phyloP scores from a whole-genome alignment of 352 stramenopile species.

The Globisporangium apiculatum region DNA sequence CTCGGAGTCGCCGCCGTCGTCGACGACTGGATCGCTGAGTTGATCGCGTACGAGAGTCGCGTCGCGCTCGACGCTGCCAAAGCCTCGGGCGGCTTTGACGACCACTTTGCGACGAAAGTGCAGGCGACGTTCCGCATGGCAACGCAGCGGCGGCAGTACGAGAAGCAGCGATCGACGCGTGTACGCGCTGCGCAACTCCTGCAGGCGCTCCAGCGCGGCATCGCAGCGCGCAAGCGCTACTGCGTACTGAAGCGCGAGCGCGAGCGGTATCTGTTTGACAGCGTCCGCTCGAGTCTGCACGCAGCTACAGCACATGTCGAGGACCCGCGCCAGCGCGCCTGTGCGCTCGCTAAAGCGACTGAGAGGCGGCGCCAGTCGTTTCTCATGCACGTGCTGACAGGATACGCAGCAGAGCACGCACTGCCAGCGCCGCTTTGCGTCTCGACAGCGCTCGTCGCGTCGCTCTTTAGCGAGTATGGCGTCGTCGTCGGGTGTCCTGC shows the following conservation, averaged over 20 bases:
- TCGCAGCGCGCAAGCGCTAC: slow-evolving; percentile 45
- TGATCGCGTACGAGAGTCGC: slow-evolving; percentile 50
- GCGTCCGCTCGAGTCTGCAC: slow-evolving; percentile 57
- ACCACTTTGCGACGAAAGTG: slow-evolving; percentile 65
- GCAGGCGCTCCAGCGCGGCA: slow-evolving; percentile 60
- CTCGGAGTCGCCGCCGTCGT: slow-evolving; percentile 43
- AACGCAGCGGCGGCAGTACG: slow-evolving; percentile 47
- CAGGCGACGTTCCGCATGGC: slow-evolving; percentile 71
- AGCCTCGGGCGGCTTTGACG: slow-evolving; percentile 46
- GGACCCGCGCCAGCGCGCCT: slow-evolving; percentile 31
- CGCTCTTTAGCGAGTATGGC: slow-evolving; percentile 49
- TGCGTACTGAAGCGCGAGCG: slow-evolving; percentile 49
- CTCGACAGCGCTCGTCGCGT: slow-evolving; percentile 21
- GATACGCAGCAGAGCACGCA: slow-evolving; percentile 35
- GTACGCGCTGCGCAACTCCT: slow-evolving; percentile 48
- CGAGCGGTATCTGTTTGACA: slow-evolving; percentile 56
- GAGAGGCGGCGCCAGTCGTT: slow-evolving; percentile 46
- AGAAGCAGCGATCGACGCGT: slow-evolving; percentile 31
- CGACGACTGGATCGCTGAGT: slow-evolving; percentile 49
- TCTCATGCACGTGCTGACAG: slow-evolving; percentile 64
- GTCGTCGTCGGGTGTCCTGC: slow-evolving; percentile 54
- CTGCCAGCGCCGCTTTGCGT: slow-evolving; percentile 30
- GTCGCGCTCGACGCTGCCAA: slow-evolving; percentile 48
- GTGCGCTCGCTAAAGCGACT: slow-evolving; percentile 25
- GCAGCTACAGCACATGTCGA: slow-evolving; percentile 20